These are phyloP conservation scores for Solanum chiquidenum DNA, from an alignment of 257 asterid species.

Conservation along the genomic window DNA sequence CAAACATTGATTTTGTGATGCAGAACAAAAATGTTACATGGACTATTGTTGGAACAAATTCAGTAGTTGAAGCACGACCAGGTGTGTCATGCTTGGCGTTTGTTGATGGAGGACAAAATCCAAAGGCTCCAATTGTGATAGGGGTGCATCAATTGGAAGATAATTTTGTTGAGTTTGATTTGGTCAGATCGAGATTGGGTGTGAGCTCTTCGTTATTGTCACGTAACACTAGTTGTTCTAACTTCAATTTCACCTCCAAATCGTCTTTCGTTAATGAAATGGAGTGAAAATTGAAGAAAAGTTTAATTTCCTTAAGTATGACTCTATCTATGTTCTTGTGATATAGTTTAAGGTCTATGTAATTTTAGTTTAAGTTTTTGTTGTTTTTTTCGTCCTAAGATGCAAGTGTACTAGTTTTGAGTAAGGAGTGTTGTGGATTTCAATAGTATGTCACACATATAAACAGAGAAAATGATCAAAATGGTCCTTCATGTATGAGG, in stretches of 20 bases:
- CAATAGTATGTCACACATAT: neutral
- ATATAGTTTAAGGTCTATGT: neutral
- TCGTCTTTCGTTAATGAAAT: neutral
- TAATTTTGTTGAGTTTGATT: conserved; percentile 21
- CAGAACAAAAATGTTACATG: conserved; percentile 10
- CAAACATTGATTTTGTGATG: conserved; percentile 31
- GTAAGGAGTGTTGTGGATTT: neutral
- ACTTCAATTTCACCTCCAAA: conserved; percentile 8
- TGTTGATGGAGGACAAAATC: conserved; percentile 22
- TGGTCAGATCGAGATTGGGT: conserved; percentile 15
- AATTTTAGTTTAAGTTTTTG: neutral
- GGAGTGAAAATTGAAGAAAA: neutral
- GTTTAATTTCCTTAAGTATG: neutral
- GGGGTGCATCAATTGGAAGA: conserved; percentile 25
- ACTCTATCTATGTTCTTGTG: neutral
- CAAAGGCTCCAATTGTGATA: conserved; percentile 15
- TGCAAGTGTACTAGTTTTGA: neutral
- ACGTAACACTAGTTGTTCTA: conserved; percentile 6
- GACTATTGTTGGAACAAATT: conserved; percentile 15
- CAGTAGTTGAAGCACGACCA: conserved; percentile 11
- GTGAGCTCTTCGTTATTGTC: conserved; percentile 1
- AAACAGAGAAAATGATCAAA: too few relatives aligned
- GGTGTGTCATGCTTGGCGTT: conserved; percentile 25
- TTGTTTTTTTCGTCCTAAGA: neutral
- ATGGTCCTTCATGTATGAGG: too few relatives aligned